Conservation (phyloP, 1,284 basidiomycete genomes). For the Cutaneotrichosporon arboriforme region DNA sequence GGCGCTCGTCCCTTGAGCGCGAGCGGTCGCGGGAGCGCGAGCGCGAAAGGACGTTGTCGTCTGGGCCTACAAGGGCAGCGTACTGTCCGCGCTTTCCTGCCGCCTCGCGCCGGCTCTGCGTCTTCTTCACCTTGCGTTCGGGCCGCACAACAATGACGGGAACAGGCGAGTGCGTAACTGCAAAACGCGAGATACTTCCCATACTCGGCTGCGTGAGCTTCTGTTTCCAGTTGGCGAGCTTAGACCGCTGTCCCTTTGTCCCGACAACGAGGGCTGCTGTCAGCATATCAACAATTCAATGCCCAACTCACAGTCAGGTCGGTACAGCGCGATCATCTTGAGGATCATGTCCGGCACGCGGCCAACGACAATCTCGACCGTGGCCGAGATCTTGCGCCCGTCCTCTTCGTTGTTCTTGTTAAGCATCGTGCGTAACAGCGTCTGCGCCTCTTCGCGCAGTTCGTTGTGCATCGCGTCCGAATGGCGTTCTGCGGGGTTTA, state of each 20-base stretch:
- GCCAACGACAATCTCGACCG: conserved; percentile 91
- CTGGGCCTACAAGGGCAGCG: conserved; percentile 43
- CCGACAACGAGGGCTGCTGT: conserved; percentile 72
- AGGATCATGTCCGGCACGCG: conserved; percentile 82
- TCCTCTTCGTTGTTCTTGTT: conserved; percentile 75
- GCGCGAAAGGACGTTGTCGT: conserved; percentile 35
- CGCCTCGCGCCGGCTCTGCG: conserved; percentile 70
- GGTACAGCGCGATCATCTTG: conserved; percentile 87
- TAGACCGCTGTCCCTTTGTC: conserved; percentile 66
- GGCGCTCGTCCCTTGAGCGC: conserved; percentile 6
- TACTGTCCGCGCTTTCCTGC: conserved; percentile 79
- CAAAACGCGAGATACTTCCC: conserved; percentile 58
- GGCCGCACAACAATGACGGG: conserved; percentile 86
- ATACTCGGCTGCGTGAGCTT: conserved; percentile 56
- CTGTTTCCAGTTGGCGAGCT: conserved; percentile 57
- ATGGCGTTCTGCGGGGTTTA: conserved; percentile 57
- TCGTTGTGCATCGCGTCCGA: conserved; percentile 59
- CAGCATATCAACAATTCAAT: not conserved
- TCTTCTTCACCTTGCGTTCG: conserved; percentile 78
- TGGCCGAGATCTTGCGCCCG: conserved; percentile 79
- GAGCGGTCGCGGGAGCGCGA: conserved; percentile 35
- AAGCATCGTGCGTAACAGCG: conserved; percentile 74
- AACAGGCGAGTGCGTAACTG: conserved; percentile 80
- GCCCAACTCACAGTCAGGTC: conserved; percentile 64
- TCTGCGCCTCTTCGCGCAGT: conserved; percentile 79